phyloP scores from a whole-genome alignment of 192 early-diverging fungal genomes.

The Rhizophagus prolifer region DNA sequence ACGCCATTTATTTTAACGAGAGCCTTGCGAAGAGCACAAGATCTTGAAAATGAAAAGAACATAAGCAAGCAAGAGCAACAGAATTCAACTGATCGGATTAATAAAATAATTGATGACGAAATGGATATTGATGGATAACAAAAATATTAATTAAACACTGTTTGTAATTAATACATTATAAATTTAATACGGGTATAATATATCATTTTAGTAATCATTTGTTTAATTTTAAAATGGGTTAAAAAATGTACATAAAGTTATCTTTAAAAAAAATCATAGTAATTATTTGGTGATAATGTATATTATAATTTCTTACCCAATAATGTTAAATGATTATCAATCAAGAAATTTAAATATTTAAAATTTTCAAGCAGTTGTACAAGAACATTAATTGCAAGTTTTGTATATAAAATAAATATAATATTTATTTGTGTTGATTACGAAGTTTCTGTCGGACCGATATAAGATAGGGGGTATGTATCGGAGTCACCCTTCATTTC shows the following conservation, averaged over 20 bases:
- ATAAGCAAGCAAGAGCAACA: background rate
- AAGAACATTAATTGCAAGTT: too few relatives aligned
- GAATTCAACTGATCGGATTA: background rate
- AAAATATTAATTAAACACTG: background rate
- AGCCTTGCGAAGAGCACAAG: constrained; percentile 9
- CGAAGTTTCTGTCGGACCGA: too few relatives aligned
- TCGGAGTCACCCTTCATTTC: too few relatives aligned
- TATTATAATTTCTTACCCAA: too few relatives aligned
- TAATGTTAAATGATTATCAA: too few relatives aligned
- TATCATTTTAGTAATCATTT: background rate
- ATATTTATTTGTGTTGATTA: too few relatives aligned
- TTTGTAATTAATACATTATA: background rate
- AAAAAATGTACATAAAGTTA: background rate
- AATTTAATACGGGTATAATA: background rate
- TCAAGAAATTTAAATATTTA: too few relatives aligned
- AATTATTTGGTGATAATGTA: background rate
- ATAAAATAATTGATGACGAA: background rate
- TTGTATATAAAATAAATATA: too few relatives aligned
- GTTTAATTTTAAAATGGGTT: background rate
- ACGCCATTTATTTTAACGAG: constrained; percentile 64
- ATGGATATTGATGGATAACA: background rate
- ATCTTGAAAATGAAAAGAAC: background rate
- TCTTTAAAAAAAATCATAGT: background rate
- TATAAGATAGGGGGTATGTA: too few relatives aligned
- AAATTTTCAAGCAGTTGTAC: too few relatives aligned